Conservation (phyloP, 2,329 filamentous ascomycete species). For the Aspergillus ibericus region DNA sequence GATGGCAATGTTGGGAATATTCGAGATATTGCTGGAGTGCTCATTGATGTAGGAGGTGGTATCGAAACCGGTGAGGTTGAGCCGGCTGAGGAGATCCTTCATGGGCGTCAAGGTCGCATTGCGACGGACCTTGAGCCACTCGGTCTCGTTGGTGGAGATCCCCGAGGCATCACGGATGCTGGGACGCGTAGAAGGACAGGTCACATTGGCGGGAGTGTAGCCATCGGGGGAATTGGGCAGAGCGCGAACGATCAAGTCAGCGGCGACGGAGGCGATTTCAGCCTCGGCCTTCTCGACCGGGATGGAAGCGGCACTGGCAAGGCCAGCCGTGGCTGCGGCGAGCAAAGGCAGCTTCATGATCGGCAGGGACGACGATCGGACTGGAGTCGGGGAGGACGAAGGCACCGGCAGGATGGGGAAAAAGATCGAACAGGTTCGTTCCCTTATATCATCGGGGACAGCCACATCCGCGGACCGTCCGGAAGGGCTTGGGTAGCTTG, state of each 20-base stretch:
- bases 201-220: slow-evolving; percentile 68
- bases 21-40: slow-evolving; percentile 54
- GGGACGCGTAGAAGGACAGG: slow-evolving; percentile 70
- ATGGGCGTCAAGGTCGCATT: slow-evolving; percentile 74
- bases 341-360: slow-evolving; percentile 15
- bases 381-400: neutral
- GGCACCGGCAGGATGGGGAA: neutral
- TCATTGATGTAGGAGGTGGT: slow-evolving; percentile 66
- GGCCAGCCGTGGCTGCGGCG: slow-evolving; percentile 4
- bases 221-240: slow-evolving; percentile 61
- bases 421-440: neutral
- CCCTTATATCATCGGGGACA: neutral
- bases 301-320: slow-evolving; percentile 6
- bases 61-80: slow-evolving; percentile 71
- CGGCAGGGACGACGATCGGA: slow-evolving; percentile 1
- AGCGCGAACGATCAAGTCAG: slow-evolving; percentile 34
- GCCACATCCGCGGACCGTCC: slow-evolving; percentile 3
- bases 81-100: slow-evolving; percentile 66
- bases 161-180: slow-evolving; percentile 62
- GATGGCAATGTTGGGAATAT: slow-evolving; percentile 69
- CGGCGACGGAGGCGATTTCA: slow-evolving; percentile 5
- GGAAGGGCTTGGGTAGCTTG: slow-evolving; percentile 6
- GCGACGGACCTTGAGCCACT: slow-evolving; percentile 72
- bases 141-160: slow-evolving; percentile 68
- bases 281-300: neutral